Percentiles rank a stretch among this genome's conserved stretches.
Evolutionary conservation across 2,329 filamentous ascomycete species (phyloP).

Genomic region (Trichoderma brevicompactum): DNA sequence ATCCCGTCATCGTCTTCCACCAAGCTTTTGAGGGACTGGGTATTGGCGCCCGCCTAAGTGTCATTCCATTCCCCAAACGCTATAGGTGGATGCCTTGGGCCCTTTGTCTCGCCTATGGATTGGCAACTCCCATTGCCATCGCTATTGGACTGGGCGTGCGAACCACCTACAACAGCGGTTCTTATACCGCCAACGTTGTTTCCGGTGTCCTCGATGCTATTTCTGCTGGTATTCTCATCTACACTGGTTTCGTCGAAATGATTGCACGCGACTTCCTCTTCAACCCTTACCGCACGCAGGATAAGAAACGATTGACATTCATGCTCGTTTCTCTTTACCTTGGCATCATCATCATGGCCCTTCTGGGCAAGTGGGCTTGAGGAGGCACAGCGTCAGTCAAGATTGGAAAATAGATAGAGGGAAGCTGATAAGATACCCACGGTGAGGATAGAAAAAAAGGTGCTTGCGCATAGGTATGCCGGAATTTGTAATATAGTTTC

Average conservation of each 20-base stretch:
- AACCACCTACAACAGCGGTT: constrained; percentile 38
- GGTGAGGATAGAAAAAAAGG: not conserved
- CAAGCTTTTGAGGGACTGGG: constrained; percentile 67
- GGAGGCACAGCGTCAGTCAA: not conserved
- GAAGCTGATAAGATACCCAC: constrained; percentile 15
- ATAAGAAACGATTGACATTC: constrained; percentile 50
- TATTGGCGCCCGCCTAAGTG: constrained; percentile 63
- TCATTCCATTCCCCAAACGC: constrained; percentile 54
- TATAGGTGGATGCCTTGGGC: constrained; percentile 53
- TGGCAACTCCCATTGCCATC: constrained; percentile 58
- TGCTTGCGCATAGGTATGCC: not conserved
- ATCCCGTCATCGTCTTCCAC: constrained; percentile 65
- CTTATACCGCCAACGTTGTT: constrained; percentile 59
- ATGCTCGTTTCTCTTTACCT: constrained; percentile 65
- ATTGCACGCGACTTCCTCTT: constrained; percentile 95
- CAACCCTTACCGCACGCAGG: constrained; percentile 72
- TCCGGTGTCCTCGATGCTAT: constrained; percentile 85
- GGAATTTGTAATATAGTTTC: not conserved
- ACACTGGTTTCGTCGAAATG: constrained; percentile 84
- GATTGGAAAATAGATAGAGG: not conserved
- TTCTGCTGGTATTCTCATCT: constrained; percentile 82
- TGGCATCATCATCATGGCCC: constrained; percentile 74
- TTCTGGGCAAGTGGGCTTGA: constrained; percentile 79
- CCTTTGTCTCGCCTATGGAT: constrained; percentile 52
- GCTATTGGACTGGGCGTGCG: constrained; percentile 53